Conservation (phyloP, 2,329 filamentous ascomycete species). For the Trichoderma simmonsii region DNA sequence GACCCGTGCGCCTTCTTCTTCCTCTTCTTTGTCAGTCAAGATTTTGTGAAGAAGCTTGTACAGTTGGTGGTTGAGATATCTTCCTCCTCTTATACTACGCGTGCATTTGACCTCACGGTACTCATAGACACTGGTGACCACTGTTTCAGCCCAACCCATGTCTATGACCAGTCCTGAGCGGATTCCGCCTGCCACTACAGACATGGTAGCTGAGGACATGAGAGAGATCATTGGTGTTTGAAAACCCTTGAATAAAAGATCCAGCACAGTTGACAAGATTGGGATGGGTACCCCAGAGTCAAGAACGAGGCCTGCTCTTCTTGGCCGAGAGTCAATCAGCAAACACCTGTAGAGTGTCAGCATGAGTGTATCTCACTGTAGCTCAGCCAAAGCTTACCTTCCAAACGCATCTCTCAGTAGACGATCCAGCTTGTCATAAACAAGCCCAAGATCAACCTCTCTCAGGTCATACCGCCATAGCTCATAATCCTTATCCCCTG, state of each 20-base stretch:
- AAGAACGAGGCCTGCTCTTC: constrained; percentile 70
- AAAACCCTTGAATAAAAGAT: constrained; percentile 76
- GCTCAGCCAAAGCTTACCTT: constrained; percentile 51
- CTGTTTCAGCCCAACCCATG: constrained; percentile 88
- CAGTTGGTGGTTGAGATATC: constrained; percentile 65
- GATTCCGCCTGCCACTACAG: constrained; percentile 73
- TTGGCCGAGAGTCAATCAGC: constrained; percentile 70
- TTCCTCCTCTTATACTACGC: constrained; percentile 72
- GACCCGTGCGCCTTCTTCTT: constrained; percentile 33
- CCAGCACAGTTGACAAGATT: constrained; percentile 70
- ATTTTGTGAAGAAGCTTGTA: constrained; percentile 55
- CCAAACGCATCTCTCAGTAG: constrained; percentile 77
- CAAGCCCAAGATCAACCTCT: constrained; percentile 69
- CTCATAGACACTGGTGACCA: constrained; percentile 83
- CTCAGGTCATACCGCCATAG: constrained; percentile 77
- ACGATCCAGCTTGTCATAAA: constrained; percentile 84
- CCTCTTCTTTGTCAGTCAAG: constrained; percentile 30
- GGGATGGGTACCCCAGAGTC: constrained; percentile 76
- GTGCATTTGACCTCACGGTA: constrained; percentile 74
- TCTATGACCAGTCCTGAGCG: constrained; percentile 86
- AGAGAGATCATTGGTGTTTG: constrained; percentile 78
- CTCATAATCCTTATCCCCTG: constrained; percentile 65
- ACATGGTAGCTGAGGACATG: constrained; percentile 71
- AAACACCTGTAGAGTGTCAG: constrained; percentile 47
- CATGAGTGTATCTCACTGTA: not conserved